These are phyloP conservation scores for Penicillium malachiteum DNA, from an alignment of 495 filamentous ascomycete genomes.

Conservation along the genomic window DNA sequence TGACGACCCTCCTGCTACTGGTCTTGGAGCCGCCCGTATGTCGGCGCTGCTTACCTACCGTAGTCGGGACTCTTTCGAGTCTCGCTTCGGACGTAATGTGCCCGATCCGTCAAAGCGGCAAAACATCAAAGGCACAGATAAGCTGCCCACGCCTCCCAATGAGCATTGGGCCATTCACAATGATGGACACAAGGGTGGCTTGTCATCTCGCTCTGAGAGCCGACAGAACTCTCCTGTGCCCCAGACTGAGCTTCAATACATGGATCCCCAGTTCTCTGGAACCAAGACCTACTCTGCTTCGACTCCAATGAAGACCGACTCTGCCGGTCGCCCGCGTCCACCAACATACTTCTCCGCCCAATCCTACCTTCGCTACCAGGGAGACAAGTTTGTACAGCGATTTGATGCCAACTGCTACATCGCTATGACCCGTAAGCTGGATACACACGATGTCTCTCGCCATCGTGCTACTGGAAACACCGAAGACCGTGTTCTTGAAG, in stretches of 20 bases:
- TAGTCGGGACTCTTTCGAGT: slow-evolving; percentile 94
- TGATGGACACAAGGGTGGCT: slow-evolving; percentile 74
- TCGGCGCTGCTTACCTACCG: slow-evolving; percentile 92
- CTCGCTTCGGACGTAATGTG: slow-evolving; percentile 88
- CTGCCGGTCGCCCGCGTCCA: slow-evolving; percentile 45
- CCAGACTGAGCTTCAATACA: slow-evolving; percentile 41
- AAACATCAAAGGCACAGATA: slow-evolving; percentile 67
- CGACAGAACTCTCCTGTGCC: slow-evolving; percentile 35
- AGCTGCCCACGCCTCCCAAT: slow-evolving; percentile 65
- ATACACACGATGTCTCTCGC: slow-evolving; percentile 91
- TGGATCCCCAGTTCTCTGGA: slow-evolving; percentile 79
- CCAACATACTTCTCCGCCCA: slow-evolving; percentile 96
- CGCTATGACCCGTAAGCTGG: slow-evolving; percentile 96
- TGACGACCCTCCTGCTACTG: slow-evolving; percentile 76
- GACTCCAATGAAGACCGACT: slow-evolving; percentile 15
- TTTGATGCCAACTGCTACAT: slow-evolving; percentile 99
- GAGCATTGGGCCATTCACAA: slow-evolving; percentile 95
- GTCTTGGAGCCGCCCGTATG: slow-evolving; percentile 94
- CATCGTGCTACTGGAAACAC: slow-evolving; percentile 50
- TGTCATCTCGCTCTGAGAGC: slow-evolving; percentile 36
- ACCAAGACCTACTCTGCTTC: slow-evolving; percentile 50
- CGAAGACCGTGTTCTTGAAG: slow-evolving; percentile 60
- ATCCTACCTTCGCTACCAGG: slow-evolving; percentile 97
- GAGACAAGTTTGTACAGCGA: slow-evolving; percentile 90
- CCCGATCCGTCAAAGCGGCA: slow-evolving; percentile 79